Percentiles rank a stretch among this genome's conserved stretches.
These are phyloP conservation scores for Leccinum subtestaceum DNA, from an alignment of 768 basidiomycete species.

Conservation along the genomic window DNA sequence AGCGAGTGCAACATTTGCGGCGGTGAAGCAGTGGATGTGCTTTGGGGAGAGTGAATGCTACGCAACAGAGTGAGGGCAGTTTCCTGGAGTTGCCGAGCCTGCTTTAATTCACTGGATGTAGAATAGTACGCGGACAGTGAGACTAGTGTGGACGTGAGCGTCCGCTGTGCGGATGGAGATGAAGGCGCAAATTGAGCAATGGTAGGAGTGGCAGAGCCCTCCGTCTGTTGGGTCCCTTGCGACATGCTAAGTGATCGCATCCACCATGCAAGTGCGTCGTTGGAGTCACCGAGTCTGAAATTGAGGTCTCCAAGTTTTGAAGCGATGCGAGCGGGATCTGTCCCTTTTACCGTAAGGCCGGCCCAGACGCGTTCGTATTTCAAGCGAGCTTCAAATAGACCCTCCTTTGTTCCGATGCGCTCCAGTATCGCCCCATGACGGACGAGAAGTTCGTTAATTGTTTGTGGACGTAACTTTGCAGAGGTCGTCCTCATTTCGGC, in stretches of 20 bases:
- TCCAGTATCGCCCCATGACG: slow-evolving; percentile 59
- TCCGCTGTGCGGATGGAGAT: slow-evolving; percentile 63
- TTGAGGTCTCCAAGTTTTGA: slow-evolving; percentile 67
- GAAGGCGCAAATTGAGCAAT: slow-evolving; percentile 44
- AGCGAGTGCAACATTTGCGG: slow-evolving; percentile 62
- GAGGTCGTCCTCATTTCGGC: slow-evolving; percentile 40
- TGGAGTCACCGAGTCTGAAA: slow-evolving; percentile 48
- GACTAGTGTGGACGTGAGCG: slow-evolving; percentile 56
- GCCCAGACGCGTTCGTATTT: slow-evolving; percentile 61
- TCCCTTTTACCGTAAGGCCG: slow-evolving; percentile 36
- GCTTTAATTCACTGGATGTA: slow-evolving; percentile 49
- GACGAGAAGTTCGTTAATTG: slow-evolving; percentile 51
- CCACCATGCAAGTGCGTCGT: slow-evolving; percentile 70
- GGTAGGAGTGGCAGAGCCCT: slow-evolving; percentile 18
- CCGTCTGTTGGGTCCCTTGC: slow-evolving; percentile 29
- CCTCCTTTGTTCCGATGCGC: slow-evolving; percentile 51
- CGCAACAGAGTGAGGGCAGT: slow-evolving; percentile 53
- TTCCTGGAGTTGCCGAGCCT: slow-evolving; percentile 59
- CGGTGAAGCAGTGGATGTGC: slow-evolving; percentile 43
- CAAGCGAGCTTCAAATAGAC: slow-evolving; percentile 50
- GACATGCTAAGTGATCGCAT: slow-evolving; percentile 49
- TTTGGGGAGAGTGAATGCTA: slow-evolving; percentile 47
- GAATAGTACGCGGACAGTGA: slow-evolving; percentile 74
- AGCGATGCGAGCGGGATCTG: slow-evolving; percentile 54
- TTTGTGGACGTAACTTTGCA: slow-evolving; percentile 46